Percentiles rank a stretch among this genome's conserved stretches.
phyloP scores from a whole-genome alignment of 495 filamentous ascomycete genomes.

The Darksidea phi region DNA sequence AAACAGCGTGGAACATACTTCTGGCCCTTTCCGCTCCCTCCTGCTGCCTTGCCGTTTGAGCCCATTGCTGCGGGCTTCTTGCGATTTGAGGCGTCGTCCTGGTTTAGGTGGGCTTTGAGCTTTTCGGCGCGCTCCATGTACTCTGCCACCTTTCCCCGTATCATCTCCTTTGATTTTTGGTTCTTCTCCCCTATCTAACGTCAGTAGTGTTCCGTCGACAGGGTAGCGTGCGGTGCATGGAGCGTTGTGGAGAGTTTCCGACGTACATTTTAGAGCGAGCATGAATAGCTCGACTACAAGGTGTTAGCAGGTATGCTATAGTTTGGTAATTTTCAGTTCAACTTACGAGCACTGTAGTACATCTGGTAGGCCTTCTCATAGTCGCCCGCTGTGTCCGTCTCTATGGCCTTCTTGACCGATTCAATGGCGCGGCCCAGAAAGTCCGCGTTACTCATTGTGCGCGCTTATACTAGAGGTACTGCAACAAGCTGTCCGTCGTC shows the following conservation, averaged over 20 bases:
- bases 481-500: background rate
- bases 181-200: slow-evolving; percentile 74
- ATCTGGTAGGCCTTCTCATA: slow-evolving; percentile 94
- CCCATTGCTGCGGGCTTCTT: slow-evolving; percentile 80
- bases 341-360: slow-evolving; percentile 74
- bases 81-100: slow-evolving; percentile 64
- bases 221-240: background rate
- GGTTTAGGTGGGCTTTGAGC: slow-evolving; percentile 82
- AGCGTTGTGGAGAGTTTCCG: background rate
- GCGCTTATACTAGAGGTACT: background rate
- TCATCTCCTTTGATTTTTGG: slow-evolving; percentile 91
- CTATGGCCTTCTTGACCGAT: slow-evolving; percentile 94
- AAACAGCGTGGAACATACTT: slow-evolving; percentile 48
- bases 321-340: slow-evolving; percentile 9
- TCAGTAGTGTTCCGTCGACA: slow-evolving; percentile 2
- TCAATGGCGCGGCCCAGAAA: slow-evolving; percentile 95
- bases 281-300: slow-evolving; percentile 80
- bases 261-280: slow-evolving; percentile 82
- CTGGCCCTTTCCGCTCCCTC: slow-evolving; percentile 61
- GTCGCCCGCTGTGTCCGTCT: slow-evolving; percentile 88
- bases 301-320: slow-evolving; percentile 22
- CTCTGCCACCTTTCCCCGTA: slow-evolving; percentile 84
- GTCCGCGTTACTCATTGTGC: slow-evolving; percentile 90
- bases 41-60: slow-evolving; percentile 76
- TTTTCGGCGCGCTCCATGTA: slow-evolving; percentile 99